These are phyloP conservation scores for Suillus subaureus DNA, from an alignment of 768 basidiomycete species.

Conservation along the genomic window DNA sequence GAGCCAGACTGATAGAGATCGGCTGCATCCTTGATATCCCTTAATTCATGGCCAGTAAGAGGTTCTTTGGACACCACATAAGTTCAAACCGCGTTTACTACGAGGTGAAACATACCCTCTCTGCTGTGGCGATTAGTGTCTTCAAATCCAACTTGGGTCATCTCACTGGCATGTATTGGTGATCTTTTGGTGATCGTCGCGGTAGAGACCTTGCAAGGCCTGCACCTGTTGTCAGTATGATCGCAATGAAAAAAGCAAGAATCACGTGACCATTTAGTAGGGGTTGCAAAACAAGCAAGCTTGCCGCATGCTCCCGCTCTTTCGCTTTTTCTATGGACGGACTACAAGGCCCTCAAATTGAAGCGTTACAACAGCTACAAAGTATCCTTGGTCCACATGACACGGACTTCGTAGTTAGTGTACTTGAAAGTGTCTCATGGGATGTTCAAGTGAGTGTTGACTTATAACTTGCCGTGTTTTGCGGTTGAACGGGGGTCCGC, in stretches of 20 bases:
- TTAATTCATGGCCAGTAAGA: slow-evolving; percentile 71
- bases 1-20: slow-evolving; percentile 76
- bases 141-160: background rate
- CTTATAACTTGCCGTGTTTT: background rate
- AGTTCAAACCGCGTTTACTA: background rate
- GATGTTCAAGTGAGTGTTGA: slow-evolving; percentile 60
- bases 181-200: background rate
- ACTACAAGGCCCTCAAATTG: slow-evolving; percentile 14
- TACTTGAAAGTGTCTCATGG: slow-evolving; percentile 68
- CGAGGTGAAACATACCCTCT: background rate
- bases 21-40: slow-evolving; percentile 69
- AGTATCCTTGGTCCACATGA: slow-evolving; percentile 39
- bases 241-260: background rate
- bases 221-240: background rate
- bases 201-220: background rate
- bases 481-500: background rate
- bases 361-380: slow-evolving; percentile 20
- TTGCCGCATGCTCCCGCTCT: background rate
- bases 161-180: background rate
- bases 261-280: background rate
- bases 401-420: slow-evolving; percentile 58
- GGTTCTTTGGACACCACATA: slow-evolving; percentile 41
- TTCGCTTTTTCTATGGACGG: slow-evolving; percentile 16
- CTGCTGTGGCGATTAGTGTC: background rate
- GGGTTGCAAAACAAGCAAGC: background rate